These are phyloP conservation scores for Lepidium sativum DNA, from an alignment of 345 rosid genomes.

Conservation along the genomic window DNA sequence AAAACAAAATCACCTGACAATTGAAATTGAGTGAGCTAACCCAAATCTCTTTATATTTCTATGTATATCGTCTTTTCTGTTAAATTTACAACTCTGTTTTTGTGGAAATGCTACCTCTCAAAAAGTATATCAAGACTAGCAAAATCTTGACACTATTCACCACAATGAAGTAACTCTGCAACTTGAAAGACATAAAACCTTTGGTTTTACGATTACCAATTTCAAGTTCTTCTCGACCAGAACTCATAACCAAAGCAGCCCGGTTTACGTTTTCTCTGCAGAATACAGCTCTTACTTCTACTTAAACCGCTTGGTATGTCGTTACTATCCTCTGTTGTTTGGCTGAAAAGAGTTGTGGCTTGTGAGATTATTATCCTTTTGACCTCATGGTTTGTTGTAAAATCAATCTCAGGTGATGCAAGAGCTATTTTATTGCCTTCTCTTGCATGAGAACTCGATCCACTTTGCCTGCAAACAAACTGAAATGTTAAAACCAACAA, in stretches of 20 bases:
- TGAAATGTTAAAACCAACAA: neutral
- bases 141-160: neutral
- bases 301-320: neutral
- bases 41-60: neutral
- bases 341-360: constrained; percentile 22
- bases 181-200: constrained; percentile 4
- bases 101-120: neutral
- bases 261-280: constrained; percentile 10
- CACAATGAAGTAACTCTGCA: neutral
- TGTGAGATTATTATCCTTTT: constrained; percentile 25
- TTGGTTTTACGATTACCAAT: no score
- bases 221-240: constrained; percentile 6
- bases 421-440: constrained; percentile 60
- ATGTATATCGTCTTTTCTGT: neutral
- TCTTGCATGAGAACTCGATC: constrained; percentile 36
- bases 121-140: neutral
- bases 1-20: no score
- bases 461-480: constrained; percentile 30
- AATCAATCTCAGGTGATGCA: constrained; percentile 38
- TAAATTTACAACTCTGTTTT: neutral
- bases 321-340: neutral
- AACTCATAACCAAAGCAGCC: constrained; percentile 14
- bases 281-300: constrained; percentile 9
- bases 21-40: neutral
- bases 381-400: constrained; percentile 5